A percentile compares a stretch with the other conserved stretches of the same genome.
These are phyloP conservation scores for Podila epicladia DNA, from an alignment of 192 early-diverging fungal genomes.

Conservation along the genomic window DNA sequence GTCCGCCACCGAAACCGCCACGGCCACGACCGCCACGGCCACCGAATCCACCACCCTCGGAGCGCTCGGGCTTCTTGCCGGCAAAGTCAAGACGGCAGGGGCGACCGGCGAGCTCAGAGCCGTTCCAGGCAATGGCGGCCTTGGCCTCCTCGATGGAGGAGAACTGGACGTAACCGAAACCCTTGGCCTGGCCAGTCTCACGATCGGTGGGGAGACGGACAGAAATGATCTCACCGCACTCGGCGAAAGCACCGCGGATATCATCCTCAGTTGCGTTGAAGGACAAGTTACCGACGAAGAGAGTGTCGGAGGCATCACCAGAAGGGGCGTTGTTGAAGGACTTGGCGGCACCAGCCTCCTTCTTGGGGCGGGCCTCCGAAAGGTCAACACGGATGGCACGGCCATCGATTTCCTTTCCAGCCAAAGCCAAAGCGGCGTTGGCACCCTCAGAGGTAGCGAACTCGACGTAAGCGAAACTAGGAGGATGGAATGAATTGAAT, in stretches of 20 bases:
- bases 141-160: slow-evolving; percentile 67
- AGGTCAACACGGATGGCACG: slow-evolving; percentile 81
- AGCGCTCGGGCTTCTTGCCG: slow-evolving; percentile 33
- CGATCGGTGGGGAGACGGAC: slow-evolving; percentile 77
- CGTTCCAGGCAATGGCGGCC: slow-evolving; percentile 80
- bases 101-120: slow-evolving; percentile 79
- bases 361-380: slow-evolving; percentile 62
- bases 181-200: slow-evolving; percentile 77
- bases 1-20: slow-evolving; percentile 50
- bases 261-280: slow-evolving; percentile 69
- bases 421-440: slow-evolving; percentile 71
- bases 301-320: slow-evolving; percentile 68
- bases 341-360: slow-evolving; percentile 54
- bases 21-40: slow-evolving; percentile 29
- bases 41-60: slow-evolving; percentile 52
- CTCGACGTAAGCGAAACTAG: slow-evolving; percentile 86
- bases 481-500: slow-evolving; percentile 2
- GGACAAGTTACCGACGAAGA: slow-evolving; percentile 84
- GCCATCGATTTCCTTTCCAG: slow-evolving; percentile 80
- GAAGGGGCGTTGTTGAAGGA: slow-evolving; percentile 34
- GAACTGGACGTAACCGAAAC: slow-evolving; percentile 93
- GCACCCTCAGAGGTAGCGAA: slow-evolving; percentile 68
- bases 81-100: slow-evolving; percentile 87
- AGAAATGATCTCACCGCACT: slow-evolving; percentile 68
- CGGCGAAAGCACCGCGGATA: slow-evolving; percentile 62